Evolutionary conservation across 768 basidiomycete species (phyloP), one percentile per base, ranked within the genome.

Genomic region (Xerocomellus amylosporus): DNA sequence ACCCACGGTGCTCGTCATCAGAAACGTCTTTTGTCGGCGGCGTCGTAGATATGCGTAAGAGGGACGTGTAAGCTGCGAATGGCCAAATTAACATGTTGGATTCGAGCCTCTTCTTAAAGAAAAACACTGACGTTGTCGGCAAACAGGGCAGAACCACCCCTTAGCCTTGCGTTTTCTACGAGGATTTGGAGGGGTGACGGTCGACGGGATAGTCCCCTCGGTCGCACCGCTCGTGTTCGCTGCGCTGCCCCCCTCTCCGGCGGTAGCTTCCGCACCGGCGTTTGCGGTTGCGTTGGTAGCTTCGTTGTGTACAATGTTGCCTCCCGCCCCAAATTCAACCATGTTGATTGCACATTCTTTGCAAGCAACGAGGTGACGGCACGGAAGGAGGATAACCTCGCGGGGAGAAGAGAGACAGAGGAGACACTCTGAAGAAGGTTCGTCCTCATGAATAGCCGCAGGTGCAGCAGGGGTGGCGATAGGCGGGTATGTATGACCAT

Each of bases 61-160:
- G 78, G 1, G 93, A 93, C 0, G 92, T 93, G 64, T 96, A 96
- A 12, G 93, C 90, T 93, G 58, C 9, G 24, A 26, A 51, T 6
- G 4, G 19, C 36, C 20, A 26, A 4, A 17, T 34, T 58, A 54
- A 49, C 48, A 37, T 17, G 55, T 45, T n/a, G 17, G 8, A 30
- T 10, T 24, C 4, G n/a, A 39, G 19, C 4, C 14, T 3, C 8
- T 13, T 12, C 2, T 22, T 17, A 8, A 9, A 40, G 24, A 47
- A 33, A 47, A n/a, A 45, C 6, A 80, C 90, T 71, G 66, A 94
- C 92, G 93, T 79, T 94, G 93, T 60, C 94, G 82, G 71, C 94
- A 96, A 46, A 98, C 91, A 28, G 94, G 94, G 69, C 94, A 98
- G 79, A 89, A 92, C 94, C 94, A 98, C 6, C 94, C 94, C 73